phyloP scores from a whole-genome alignment of 441 rosid species.

The Lepidium campestre region DNA sequence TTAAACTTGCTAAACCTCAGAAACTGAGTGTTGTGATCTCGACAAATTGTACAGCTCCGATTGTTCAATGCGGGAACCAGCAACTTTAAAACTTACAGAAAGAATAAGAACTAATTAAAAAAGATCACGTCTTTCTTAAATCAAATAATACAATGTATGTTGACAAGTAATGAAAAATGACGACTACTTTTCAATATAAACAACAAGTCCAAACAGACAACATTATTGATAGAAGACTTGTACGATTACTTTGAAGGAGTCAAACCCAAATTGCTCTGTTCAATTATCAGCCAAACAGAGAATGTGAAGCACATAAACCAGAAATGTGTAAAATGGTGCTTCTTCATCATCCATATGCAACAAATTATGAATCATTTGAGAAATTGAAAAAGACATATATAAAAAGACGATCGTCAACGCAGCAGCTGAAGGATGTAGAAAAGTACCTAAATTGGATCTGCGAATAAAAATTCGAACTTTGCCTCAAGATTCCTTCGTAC shows the following conservation, averaged over 20 bases:
- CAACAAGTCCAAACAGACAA: not conserved
- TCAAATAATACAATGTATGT: not conserved
- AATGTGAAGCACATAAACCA: not conserved
- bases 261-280: not conserved
- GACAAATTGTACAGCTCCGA: slow-evolving; percentile 26
- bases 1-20: slow-evolving; percentile 6
- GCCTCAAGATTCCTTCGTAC: not conserved
- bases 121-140: slow-evolving; percentile 1
- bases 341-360: slow-evolving; percentile 4
- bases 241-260: not conserved
- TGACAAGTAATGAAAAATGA: not conserved
- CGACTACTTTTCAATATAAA: not conserved
- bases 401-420: not conserved
- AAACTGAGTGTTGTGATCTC: slow-evolving; percentile 26
- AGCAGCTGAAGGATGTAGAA: not conserved
- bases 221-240: not conserved
- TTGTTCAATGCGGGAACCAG: slow-evolving; percentile 1
- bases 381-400: not conserved
- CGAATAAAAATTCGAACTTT: not conserved
- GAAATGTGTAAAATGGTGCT: not conserved
- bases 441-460: slow-evolving; percentile 8
- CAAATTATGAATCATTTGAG: not conserved
- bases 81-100: not conserved
- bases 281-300: not conserved
- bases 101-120: not conserved